Conservation (phyloP, 495 filamentous ascomycete species). For the Pseudomonodictys pantanalensis region DNA sequence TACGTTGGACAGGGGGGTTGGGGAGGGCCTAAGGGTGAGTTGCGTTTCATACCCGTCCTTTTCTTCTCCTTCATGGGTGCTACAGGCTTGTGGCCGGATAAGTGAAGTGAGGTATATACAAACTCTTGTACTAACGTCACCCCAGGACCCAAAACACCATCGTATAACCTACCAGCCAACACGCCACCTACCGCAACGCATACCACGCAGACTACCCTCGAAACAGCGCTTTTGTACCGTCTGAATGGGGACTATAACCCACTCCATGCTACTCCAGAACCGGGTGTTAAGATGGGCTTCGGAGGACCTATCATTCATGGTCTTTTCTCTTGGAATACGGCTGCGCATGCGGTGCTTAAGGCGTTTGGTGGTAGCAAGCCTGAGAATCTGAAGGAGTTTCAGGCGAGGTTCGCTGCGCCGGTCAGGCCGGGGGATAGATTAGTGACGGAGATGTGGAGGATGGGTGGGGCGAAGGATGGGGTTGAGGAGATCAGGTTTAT, state of each 20-base stretch:
- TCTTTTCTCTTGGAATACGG: constrained; percentile 77
- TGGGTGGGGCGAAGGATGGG: constrained; percentile 59
- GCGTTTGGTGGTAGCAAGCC: constrained; percentile 72
- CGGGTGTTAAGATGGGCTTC: constrained; percentile 85
- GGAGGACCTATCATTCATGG: constrained; percentile 87
- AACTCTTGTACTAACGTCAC: not conserved
- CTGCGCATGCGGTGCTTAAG: constrained; percentile 71
- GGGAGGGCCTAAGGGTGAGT: constrained; percentile 81
- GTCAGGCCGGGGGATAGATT: constrained; percentile 74
- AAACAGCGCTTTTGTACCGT: constrained; percentile 65
- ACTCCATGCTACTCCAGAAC: constrained; percentile 78
- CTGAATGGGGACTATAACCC: constrained; percentile 93
- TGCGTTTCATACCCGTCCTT: not conserved
- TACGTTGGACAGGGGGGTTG: constrained; percentile 81
- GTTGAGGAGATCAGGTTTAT: constrained; percentile 81
- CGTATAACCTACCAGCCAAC: constrained; percentile 68
- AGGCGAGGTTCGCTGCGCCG: constrained; percentile 81
- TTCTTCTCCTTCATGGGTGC: not conserved
- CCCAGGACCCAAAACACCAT: constrained; percentile 64
- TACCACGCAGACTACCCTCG: constrained; percentile 61
- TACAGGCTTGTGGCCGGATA: not conserved
- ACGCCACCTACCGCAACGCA: constrained; percentile 73
- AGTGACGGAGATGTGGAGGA: constrained; percentile 62
- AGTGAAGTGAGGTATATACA: not conserved
- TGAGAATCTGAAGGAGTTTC: constrained; percentile 76